phyloP scores from a whole-genome alignment of 73 alveolate genomes.

The Symbiodinium pilosum region DNA sequence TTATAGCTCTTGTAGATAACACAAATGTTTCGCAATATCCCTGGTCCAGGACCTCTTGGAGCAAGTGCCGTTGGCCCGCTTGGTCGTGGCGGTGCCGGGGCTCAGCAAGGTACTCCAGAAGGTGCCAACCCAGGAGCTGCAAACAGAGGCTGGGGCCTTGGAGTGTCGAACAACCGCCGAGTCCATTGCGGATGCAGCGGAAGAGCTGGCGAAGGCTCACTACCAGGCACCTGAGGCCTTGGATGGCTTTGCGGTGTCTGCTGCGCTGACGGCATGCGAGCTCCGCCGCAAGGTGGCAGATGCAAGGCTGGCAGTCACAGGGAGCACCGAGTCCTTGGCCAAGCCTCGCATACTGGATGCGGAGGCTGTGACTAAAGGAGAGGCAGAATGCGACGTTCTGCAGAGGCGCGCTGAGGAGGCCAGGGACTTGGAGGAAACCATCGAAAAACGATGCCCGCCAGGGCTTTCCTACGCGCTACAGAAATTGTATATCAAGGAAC shows the following conservation, averaged over 20 bases:
- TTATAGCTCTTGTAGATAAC: too few species aligned
- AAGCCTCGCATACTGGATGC: background rate
- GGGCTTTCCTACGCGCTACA: background rate
- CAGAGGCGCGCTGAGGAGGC: background rate
- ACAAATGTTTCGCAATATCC: too few species aligned
- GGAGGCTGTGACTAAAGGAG: background rate
- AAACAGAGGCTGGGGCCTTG: background rate
- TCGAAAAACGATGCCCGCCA: background rate
- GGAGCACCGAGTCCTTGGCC: background rate
- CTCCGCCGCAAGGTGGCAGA: background rate
- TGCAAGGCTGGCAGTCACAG: background rate
- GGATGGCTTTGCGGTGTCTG: conserved; percentile 31
- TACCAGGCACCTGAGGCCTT: background rate
- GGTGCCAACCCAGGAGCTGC: background rate
- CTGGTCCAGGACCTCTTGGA: conserved; percentile 45
- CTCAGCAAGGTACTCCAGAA: background rate
- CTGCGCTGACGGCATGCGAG: conserved; percentile 47
- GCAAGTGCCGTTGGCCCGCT: conserved; percentile 37
- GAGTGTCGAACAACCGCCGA: background rate
- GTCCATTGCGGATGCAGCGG: conserved; percentile 10
- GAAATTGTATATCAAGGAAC: background rate
- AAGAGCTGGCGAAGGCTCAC: conserved; percentile 57
- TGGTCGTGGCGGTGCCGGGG: background rate
- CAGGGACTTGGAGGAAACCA: background rate
- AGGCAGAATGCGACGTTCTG: background rate